A percentile compares a stretch with the other conserved stretches of the same genome.
Evolutionary conservation across 106 monocot species (phyloP).

Genomic region (Allium sativum): DNA sequence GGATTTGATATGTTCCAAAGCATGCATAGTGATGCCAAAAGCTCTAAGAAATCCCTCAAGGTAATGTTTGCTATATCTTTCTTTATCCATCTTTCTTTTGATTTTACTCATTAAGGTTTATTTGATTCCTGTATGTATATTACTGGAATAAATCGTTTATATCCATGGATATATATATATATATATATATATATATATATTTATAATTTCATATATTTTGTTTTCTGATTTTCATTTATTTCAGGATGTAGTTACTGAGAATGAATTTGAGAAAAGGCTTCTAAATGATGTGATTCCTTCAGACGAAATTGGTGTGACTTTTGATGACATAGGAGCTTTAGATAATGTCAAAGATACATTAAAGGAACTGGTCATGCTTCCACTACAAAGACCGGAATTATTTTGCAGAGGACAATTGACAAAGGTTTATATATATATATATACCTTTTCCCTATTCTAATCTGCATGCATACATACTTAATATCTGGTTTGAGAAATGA

Average conservation of each 20-base stretch:
- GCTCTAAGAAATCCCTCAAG: conserved; percentile 73
- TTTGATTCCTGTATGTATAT: background rate
- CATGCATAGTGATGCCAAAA: conserved; percentile 51
- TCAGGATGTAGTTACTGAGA: conserved; percentile 94
- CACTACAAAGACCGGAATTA: conserved; percentile 89
- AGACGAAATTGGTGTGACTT: conserved; percentile 92
- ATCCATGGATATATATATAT: no score
- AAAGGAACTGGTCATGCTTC: conserved; percentile 98
- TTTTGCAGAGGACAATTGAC: conserved; percentile 97
- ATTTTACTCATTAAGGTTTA: conserved; percentile 17
- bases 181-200: no score
- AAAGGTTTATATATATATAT: conserved; percentile 79
- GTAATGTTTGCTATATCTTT: conserved; percentile 24
- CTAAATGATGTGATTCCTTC: conserved; percentile 92
- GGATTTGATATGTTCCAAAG: conserved; percentile 49
- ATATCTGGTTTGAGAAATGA: no score
- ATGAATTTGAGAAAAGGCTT: conserved; percentile 98
- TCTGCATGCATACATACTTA: no score
- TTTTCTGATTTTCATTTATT: background rate
- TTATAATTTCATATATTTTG: background rate
- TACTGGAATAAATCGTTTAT: background rate
- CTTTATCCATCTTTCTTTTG: conserved; percentile 1
- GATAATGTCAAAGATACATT: conserved; percentile 97
- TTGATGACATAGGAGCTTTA: conserved; percentile 94
- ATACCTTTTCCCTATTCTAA: background rate